Evolutionary conservation across 768 basidiomycete genomes (phyloP), one percentile per base, ranked within the genome.

Genomic region (Solioccasus polychromus): DNA sequence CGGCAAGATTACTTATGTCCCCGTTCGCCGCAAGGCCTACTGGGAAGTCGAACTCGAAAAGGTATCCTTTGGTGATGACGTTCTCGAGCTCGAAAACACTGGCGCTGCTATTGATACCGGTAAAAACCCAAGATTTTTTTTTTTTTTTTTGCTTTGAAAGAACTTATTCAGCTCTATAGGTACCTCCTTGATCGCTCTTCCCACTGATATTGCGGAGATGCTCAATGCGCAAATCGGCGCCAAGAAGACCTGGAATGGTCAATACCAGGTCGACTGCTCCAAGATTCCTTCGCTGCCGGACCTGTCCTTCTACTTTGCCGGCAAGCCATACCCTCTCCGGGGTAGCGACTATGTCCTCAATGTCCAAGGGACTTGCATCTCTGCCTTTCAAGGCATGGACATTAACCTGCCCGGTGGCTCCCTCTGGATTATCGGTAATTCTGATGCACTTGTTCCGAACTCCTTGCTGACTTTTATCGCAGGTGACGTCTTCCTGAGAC

Each of bases 1-100:
- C 5, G 96, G 96, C 64, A 72, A 83, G 60, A 77, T 99, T 48
- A 59, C 66, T 19, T 98, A 98, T 58, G 92, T 87, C 24, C 95
- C 96, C 40, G 75, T 99, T 42, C 85, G 94, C 57, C 82, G 92
- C 57, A 92, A 90, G 77, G 96, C 92, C 5, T 98, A 96, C 71
- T 96, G 94, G 94, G 95, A 98, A 69, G 92, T 98, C 36, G 92
- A 96, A 64, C 85, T 99, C 22, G 76, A 90, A 70, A 83, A 84
- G 64, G 75, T 99, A 50, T 58, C 71, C 4, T 94, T 99, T 45
- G 96, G 94, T 38, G 74, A 83, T 35, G 95, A 98, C 37, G 79
- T 74, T 31, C 78, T 98, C 35, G 92, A 97, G 53, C 78, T 98
- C 12, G 91, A 95, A 54, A 86, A 83, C 71, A 95, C 96, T 44